Percentiles rank a stretch among this genome's conserved stretches.
These are phyloP conservation scores for Clonostachys solani DNA, from an alignment of 2,329 filamentous ascomycete species.

Conservation along the genomic window DNA sequence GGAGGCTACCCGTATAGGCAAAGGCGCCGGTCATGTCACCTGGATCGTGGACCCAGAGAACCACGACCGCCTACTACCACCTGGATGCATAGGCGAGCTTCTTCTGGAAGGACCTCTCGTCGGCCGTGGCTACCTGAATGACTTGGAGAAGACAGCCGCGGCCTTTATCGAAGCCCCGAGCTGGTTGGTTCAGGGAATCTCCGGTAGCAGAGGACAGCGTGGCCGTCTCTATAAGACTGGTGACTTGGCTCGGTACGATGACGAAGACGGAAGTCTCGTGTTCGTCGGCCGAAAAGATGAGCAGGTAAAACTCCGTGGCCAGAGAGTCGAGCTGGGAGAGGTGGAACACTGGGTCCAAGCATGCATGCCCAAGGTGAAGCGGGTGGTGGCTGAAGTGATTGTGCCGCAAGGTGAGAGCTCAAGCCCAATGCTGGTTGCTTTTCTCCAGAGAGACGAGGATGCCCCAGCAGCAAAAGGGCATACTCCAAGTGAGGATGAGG, in stretches of 20 bases:
- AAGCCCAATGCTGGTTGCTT: not conserved
- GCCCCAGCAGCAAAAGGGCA: not conserved
- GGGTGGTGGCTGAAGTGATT: not conserved
- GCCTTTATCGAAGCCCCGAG: slow-evolving; percentile 55
- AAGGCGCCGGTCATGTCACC: slow-evolving; percentile 1
- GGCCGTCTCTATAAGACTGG: slow-evolving; percentile 79
- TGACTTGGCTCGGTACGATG: slow-evolving; percentile 75
- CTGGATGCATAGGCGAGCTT: slow-evolving; percentile 73
- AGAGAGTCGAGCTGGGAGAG: slow-evolving; percentile 74
- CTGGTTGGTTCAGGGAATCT: slow-evolving; percentile 24
- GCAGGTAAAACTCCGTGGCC: slow-evolving; percentile 77
- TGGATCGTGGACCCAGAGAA: slow-evolving; percentile 33
- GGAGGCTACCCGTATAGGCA: slow-evolving; percentile 5
- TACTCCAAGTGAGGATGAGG: no score
- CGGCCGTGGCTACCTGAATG: slow-evolving; percentile 55
- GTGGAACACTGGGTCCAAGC: no score
- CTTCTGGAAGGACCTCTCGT: slow-evolving; percentile 86
- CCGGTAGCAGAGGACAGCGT: slow-evolving; percentile 19
- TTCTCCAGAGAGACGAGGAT: not conserved
- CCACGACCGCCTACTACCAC: slow-evolving; percentile 11
- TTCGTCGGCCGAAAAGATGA: slow-evolving; percentile 72
- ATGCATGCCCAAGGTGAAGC: no score
- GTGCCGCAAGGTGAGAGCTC: not conserved
- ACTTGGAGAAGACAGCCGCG: slow-evolving; percentile 41
- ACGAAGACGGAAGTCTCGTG: slow-evolving; percentile 68